Conservation (phyloP, 148 eudicot genomes). For the Rhododendron henanense region DNA sequence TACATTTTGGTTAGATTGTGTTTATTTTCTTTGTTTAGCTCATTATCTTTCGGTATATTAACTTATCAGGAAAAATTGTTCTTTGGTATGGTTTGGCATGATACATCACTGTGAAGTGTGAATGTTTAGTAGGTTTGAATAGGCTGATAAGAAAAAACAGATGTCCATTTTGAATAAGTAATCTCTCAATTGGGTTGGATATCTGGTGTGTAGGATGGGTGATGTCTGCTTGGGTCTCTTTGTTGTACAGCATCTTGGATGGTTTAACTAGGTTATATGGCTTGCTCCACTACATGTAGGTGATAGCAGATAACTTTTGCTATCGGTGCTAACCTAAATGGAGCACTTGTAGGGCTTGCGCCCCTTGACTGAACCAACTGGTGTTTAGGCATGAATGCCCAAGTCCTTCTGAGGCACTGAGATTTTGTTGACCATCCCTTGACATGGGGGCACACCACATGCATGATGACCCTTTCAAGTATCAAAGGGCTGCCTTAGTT, state of each 20-base stretch:
- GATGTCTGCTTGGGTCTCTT: neutral
- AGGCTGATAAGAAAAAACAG: neutral
- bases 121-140: neutral
- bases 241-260: constrained; percentile 2
- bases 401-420: neutral
- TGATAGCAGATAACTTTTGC: neutral
- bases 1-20: neutral
- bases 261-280: neutral
- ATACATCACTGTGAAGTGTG: neutral
- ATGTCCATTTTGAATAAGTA: neutral
- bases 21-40: neutral
- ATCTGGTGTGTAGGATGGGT: neutral
- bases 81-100: neutral
- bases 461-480: neutral
- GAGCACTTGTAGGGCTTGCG: neutral
- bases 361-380: neutral
- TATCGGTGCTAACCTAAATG: neutral
- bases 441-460: neutral
- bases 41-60: neutral
- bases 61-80: neutral
- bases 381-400: neutral
- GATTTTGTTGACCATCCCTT: neutral
- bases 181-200: neutral
- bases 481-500: neutral
- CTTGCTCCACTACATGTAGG: neutral